Base-by-base conservation (phyloP, 345 rosid species). In the Eucalyptus sp. region DNA sequence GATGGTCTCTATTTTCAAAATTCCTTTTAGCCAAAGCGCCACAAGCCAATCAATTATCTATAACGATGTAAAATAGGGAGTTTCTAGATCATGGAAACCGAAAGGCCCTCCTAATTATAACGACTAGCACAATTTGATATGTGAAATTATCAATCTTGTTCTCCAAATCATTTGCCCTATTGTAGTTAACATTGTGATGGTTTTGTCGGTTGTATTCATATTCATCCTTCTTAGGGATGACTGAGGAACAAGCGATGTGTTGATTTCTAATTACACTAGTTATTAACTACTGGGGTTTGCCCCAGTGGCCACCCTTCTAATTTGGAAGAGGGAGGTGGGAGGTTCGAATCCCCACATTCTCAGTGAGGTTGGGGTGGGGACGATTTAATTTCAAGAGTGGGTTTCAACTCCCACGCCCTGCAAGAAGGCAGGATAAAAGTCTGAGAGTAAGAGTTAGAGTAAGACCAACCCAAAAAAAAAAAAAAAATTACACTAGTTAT, bases 401-500 rank as follows among this genome's bases (percentile, higher is more conserved):
- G n/a, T n/a, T n/a, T n/a, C n/a, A n/a, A n/a, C n/a, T n/a, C n/a
- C n/a, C n/a, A n/a, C n/a, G n/a, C n/a, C n/a, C n/a, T n/a, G n/a
- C n/a, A n/a, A n/a, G n/a, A n/a, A n/a, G n/a, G n/a, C n/a, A n/a
- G n/a, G n/a, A n/a, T n/a, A n/a, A n/a, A n/a, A n/a, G n/a, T n/a
- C n/a, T n/a, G n/a, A n/a, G n/a, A n/a, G n/a, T n/a, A n/a, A n/a
- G n/a, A n/a, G n/a, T n/a, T n/a, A n/a, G n/a, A n/a, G n/a, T n/a
- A n/a, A n/a, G n/a, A n/a, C n/a, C n/a, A n/a, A n/a, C n/a, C n/a
- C n/a, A n/a, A n/a, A n/a, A n/a, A n/a, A n/a, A n/a, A n/a, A n/a
- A n/a, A n/a, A n/a, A n/a, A n/a, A 0, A 64, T n/a, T n/a, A 4
- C 27, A 29, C 1, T 0, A 1, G 33, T 64, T 13, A 13, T 64